Evolutionary conservation across 495 filamentous ascomycete species (phyloP).

Genomic region (Podospora tetraspora): DNA sequence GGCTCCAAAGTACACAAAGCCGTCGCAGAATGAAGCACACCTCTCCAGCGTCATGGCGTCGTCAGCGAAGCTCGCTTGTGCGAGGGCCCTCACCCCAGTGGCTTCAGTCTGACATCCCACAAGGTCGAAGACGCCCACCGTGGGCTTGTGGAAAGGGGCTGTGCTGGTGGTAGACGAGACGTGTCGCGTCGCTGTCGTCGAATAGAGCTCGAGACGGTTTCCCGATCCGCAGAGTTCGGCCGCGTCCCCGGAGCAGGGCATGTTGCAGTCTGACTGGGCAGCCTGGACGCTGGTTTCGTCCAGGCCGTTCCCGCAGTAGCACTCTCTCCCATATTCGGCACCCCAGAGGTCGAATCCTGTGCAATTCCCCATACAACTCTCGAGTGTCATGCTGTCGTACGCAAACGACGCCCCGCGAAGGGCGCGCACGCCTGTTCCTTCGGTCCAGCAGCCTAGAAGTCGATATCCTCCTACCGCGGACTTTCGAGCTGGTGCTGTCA

Average conservation of each 20-base stretch:
- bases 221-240: conserved; percentile 43
- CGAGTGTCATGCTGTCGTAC: conserved; percentile 48
- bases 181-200: conserved; percentile 34
- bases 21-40: conserved; percentile 36
- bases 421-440: conserved; percentile 39
- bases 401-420: conserved; percentile 34
- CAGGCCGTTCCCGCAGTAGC: conserved; percentile 49
- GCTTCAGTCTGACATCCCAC: conserved; percentile 46
- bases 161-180: conserved; percentile 18
- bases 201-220: conserved; percentile 43
- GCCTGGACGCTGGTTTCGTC: conserved; percentile 36
- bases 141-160: conserved; percentile 29
- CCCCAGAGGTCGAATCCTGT: conserved; percentile 43
- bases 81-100: conserved; percentile 28
- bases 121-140: conserved; percentile 34
- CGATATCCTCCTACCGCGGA: conserved; percentile 37
- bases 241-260: conserved; percentile 44
- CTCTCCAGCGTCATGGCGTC: conserved; percentile 40
- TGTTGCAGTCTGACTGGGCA: conserved; percentile 41
- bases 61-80: conserved; percentile 16
- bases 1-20: conserved; percentile 38
- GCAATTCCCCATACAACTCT: conserved; percentile 44
- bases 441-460: conserved; percentile 44
- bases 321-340: conserved; percentile 47
- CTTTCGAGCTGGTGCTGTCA: conserved; percentile 30